Evolutionary conservation across 495 filamentous ascomycete species (phyloP), one percentile per base, ranked within the genome.

Genomic region (Neurospora cerealis): DNA sequence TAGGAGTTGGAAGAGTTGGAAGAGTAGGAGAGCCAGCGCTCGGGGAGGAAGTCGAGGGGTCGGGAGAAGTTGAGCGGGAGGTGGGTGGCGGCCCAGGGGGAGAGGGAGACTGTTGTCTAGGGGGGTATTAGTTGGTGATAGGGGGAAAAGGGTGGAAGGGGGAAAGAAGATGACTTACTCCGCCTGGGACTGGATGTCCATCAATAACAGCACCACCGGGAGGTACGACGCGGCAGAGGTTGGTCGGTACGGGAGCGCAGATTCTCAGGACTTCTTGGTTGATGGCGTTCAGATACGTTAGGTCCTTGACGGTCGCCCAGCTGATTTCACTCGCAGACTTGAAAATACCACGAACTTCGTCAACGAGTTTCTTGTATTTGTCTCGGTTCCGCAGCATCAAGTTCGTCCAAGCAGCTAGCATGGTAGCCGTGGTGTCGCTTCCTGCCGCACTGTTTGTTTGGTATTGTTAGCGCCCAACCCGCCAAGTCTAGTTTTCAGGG

Each of bases 21-120:
- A 0, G 44, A 48, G 8, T 60, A 60, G 19, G 82, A 80, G 1
- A 82, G 75, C 86, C 85, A 88, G 37, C 86, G 80, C 71, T 86
- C 84, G 0, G 85, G 86, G 1, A 80, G 71, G 73, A 86, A 88
- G 13, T 62, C 48, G 32, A 74, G 48, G 0, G 85, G 81, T 2
- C 83, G 71, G 0, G 77, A 75, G 75, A 84, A 87, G 77, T 78
- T 78, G 34, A 73, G 73, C 0, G 39, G 54, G 42, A 69, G 48
- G 62, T 76, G 74, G 0, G 75, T 73, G 28, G 77, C 72, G 6
- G 74, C 70, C 72, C 76, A 80, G 28, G 73, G 71, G 2, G 73
- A 71, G 13, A 78, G 74, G 7, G 78, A 75, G 13, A 81, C 79
- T 10, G 75, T 78, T 5, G 74, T 78, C 69, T 72, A 15, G 2